Base-by-base conservation (phyloP, 2,329 filamentous ascomycete genomes). In the Cyphellophora attinorum region DNA sequence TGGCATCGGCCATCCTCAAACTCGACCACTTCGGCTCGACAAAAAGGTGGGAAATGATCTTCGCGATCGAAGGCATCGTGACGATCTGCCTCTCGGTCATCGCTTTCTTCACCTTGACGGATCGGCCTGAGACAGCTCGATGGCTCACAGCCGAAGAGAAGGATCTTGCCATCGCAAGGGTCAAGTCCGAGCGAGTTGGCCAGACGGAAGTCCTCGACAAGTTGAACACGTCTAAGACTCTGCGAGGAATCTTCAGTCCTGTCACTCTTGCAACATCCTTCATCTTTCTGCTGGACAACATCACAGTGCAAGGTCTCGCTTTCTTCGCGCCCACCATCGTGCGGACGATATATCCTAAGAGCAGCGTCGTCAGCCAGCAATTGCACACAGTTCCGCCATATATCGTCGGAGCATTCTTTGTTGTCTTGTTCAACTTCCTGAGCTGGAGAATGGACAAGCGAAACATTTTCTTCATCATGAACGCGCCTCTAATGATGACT, bases 311-410 rank as follows among this genome's bases (percentile, higher is more conserved):
- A 50, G 77, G 77, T 3, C 60, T 82, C 4, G 74, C 74, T 1
- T 81, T 81, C 61, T 82, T 82, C 54, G 61, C 69, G 0, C 79
- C 79, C 0, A 83, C 78, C 0, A 82, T 85, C 40, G 74, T 84
- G 21, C 56, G 59, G 27, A 79, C 71, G 4, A 82, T 84, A 44
- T 84, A 82, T 47, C 73, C 74, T 0, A 48, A 65, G 2, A 60
- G 60, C 35, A 62, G 60, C 11, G 67, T 74, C 2, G 61, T 34
- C 2, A 27, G 5, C 2, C 74, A 81, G 50, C 80, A 84, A 54
- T 68, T 84, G 1, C 72, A 72, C 41, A 82, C 78, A 0, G 79
- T 82, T 0, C 80, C 80, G 0, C 79, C 79, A 0, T 84, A 84
- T 47, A 56, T 77, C 0, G 72, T 83, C 0, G 79, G 79, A 0